These are phyloP conservation scores for Metarhizium album DNA, from an alignment of 2,329 filamentous ascomycete species.

Conservation along the genomic window DNA sequence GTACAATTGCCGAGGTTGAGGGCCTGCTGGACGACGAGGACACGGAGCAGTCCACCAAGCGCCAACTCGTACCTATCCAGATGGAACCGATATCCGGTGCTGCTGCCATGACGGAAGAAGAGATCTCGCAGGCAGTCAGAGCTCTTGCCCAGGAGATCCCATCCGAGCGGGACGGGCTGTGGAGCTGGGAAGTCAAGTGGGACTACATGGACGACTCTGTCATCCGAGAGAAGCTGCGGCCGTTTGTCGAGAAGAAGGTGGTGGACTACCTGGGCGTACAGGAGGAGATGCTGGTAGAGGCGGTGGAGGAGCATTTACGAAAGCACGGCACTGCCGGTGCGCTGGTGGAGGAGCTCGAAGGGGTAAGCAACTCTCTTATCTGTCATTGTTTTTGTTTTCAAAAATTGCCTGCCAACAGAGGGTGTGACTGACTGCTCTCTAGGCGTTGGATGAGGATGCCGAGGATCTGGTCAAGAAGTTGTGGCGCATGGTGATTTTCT, in stretches of 20 bases:
- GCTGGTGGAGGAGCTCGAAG: conserved; percentile 74
- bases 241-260: conserved; percentile 97
- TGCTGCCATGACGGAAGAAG: conserved; percentile 69
- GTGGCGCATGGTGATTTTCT: conserved; percentile 98
- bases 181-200: conserved; percentile 92
- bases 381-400: not conserved
- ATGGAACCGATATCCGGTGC: conserved; percentile 57
- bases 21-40: conserved; percentile 92
- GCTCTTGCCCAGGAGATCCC: conserved; percentile 86
- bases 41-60: conserved; percentile 58
- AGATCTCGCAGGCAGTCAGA: conserved; percentile 70
- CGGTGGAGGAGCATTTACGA: conserved; percentile 78
- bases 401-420: not conserved
- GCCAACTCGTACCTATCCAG: conserved; percentile 72
- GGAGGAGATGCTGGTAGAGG: conserved; percentile 88
- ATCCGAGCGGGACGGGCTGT: conserved; percentile 72
- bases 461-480: conserved; percentile 92
- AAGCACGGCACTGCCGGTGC: conserved; percentile 65
- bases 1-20: conserved; percentile 88
- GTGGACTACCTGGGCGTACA: conserved; percentile 94
- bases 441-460: conserved; percentile 89
- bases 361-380: conserved; percentile 55
- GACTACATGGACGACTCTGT: conserved; percentile 74
- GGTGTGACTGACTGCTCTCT: conserved; percentile 16
- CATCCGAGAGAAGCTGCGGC: conserved; percentile 75